phyloP scores from a whole-genome alignment of 495 filamentous ascomycete species.

The Immersiella caudata region DNA sequence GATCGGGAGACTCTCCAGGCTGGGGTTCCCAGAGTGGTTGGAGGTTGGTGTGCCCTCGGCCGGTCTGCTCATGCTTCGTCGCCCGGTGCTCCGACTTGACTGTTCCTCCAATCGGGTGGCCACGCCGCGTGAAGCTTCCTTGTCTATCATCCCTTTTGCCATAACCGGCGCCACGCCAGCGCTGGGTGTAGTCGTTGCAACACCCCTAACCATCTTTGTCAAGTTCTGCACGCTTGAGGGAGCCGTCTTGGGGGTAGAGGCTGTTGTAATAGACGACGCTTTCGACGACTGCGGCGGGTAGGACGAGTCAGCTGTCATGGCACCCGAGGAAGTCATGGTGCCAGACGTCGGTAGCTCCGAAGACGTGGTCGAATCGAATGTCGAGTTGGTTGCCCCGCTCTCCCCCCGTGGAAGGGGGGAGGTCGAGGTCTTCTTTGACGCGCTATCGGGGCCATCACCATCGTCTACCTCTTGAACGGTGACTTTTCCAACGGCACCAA shows the following conservation, averaged over 20 bases:
- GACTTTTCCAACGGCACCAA: slow-evolving; percentile 67
- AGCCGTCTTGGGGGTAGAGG: slow-evolving; percentile 57
- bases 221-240: slow-evolving; percentile 51
- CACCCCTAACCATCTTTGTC: slow-evolving; percentile 51
- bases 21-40: slow-evolving; percentile 36
- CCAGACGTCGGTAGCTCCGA: slow-evolving; percentile 41
- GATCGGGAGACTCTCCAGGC: slow-evolving; percentile 38
- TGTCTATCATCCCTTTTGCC: slow-evolving; percentile 54
- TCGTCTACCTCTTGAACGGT: slow-evolving; percentile 47
- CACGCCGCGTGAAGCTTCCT: slow-evolving; percentile 45
- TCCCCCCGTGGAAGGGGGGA: slow-evolving; percentile 40
- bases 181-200: slow-evolving; percentile 24
- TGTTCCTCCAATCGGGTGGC: slow-evolving; percentile 45
- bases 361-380: slow-evolving; percentile 40
- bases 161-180: slow-evolving; percentile 57
- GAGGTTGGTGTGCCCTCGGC: slow-evolving; percentile 34
- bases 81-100: slow-evolving; percentile 28
- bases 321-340: slow-evolving; percentile 39
- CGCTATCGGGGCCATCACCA: slow-evolving; percentile 37
- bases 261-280: slow-evolving; percentile 57
- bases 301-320: slow-evolving; percentile 40
- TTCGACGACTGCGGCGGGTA: slow-evolving; percentile 54
- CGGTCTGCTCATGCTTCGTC: slow-evolving; percentile 43
- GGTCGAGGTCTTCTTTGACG: slow-evolving; percentile 41
- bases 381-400: slow-evolving; percentile 39